phyloP scores from a whole-genome alignment of 441 rosid genomes.

The Jatropha multifida region DNA sequence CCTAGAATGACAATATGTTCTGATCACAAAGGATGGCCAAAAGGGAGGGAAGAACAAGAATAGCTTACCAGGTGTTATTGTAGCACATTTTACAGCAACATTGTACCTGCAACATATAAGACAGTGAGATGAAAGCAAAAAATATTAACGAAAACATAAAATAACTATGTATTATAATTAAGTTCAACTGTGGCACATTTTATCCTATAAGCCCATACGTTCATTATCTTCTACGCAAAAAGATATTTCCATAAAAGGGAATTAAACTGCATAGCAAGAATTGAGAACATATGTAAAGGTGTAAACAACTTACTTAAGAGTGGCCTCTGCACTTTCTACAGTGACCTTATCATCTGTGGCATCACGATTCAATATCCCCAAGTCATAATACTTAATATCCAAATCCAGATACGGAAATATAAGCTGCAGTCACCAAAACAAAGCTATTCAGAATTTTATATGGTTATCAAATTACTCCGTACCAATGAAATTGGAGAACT shows the following conservation, averaged over 20 bases:
- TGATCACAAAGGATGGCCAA: constrained; percentile 5
- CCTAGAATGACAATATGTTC: background rate
- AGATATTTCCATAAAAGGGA: background rate
- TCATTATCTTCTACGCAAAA: background rate
- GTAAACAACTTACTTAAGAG: constrained; percentile 66
- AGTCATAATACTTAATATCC: constrained; percentile 86
- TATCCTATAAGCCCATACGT: background rate
- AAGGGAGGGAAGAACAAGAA: constrained; percentile 17
- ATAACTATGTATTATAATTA: background rate
- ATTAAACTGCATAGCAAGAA: background rate
- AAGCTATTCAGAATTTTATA: background rate
- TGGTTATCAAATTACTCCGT: background rate
- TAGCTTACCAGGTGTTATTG: constrained; percentile 87
- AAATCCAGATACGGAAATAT: constrained; percentile 73
- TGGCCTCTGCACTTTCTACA: constrained; percentile 76
- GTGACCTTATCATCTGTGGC: constrained; percentile 87
- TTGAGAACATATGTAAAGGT: background rate
- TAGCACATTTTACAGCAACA: constrained; percentile 97
- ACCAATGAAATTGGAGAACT: background rate
- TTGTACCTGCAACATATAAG: constrained; percentile 60
- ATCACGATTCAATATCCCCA: constrained; percentile 86
- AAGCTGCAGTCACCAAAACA: constrained; percentile 57
- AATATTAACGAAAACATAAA: background rate
- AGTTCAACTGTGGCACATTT: background rate
- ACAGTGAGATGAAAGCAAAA: background rate